These are phyloP conservation scores for Aciculoconidium aculeatum DNA, from an alignment of 805 yeast species.

Conservation along the genomic window DNA sequence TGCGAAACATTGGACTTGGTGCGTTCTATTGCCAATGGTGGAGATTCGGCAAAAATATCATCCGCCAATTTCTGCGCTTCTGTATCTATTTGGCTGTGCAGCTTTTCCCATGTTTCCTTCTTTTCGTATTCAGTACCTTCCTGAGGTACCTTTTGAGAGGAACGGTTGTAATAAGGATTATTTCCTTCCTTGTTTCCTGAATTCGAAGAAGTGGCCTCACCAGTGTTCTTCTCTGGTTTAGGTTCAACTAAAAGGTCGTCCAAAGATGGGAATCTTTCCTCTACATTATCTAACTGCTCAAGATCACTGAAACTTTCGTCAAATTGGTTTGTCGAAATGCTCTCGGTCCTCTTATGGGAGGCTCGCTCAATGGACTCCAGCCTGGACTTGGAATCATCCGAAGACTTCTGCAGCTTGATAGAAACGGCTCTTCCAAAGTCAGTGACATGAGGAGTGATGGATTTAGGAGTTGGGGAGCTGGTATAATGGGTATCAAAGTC, in stretches of 20 bases:
- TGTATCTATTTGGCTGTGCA: conserved; percentile 17
- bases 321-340: conserved; percentile 1
- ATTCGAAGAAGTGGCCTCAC: too few relatives aligned
- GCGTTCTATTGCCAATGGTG: too few relatives aligned
- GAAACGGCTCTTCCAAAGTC: too few relatives aligned
- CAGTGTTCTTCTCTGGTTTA: background rate
- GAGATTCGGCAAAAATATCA: conserved; percentile 30
- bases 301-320: conserved; percentile 27
- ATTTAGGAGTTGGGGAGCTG: too few relatives aligned
- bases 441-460: too few relatives aligned
- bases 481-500: too few relatives aligned
- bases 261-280: conserved; percentile 48
- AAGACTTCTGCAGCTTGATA: conserved; percentile 4
- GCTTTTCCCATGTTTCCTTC: conserved; percentile 36
- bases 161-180: too few relatives aligned
- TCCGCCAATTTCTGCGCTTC: conserved; percentile 34
- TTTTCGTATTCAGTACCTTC: conserved; percentile 17
- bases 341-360: background rate
- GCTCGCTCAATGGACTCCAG: conserved; percentile 3
- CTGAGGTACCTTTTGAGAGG: too few relatives aligned
- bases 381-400: conserved; percentile 3
- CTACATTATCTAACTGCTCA: conserved; percentile 39
- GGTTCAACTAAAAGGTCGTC: conserved; percentile 18
- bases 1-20: too few relatives aligned
- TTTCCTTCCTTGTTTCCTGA: too few relatives aligned